Percentiles rank a stretch among this genome's conserved stretches.
These are phyloP conservation scores for Arctium lappa DNA, from an alignment of 129 eudicot genomes.

Conservation along the genomic window DNA sequence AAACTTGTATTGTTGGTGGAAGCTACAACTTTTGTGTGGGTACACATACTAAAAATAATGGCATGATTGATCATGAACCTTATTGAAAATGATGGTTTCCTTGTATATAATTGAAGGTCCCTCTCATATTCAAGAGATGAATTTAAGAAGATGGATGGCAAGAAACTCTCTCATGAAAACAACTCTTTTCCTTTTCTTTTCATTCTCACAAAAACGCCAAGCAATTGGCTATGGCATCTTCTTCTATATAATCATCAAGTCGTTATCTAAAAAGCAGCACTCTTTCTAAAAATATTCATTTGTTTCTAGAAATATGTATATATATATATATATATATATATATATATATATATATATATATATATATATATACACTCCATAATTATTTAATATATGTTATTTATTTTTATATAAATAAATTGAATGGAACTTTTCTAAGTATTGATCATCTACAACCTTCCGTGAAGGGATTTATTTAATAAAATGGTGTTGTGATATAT, in stretches of 20 bases:
- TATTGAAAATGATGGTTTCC: not conserved
- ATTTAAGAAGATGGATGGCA: not conserved
- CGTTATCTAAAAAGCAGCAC: constrained; percentile 12
- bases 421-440: not conserved
- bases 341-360: too few species aligned
- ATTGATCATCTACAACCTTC: not conserved
- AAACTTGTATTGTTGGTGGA: not conserved
- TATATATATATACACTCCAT: not conserved
- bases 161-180: not conserved
- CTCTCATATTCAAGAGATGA: not conserved
- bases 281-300: constrained; percentile 3
- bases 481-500: not conserved
- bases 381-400: too few species aligned
- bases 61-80: not conserved
- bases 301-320: not conserved
- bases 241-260: not conserved
- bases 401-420: too few species aligned
- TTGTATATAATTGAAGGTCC: not conserved
- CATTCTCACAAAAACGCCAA: not conserved
- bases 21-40: not conserved
- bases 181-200: not conserved
- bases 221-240: constrained; percentile 1
- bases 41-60: not conserved
- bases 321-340: too few species aligned
- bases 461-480: not conserved